Evolutionary conservation across 345 rosid species (phyloP).

Genomic region (Populus davidiana): DNA sequence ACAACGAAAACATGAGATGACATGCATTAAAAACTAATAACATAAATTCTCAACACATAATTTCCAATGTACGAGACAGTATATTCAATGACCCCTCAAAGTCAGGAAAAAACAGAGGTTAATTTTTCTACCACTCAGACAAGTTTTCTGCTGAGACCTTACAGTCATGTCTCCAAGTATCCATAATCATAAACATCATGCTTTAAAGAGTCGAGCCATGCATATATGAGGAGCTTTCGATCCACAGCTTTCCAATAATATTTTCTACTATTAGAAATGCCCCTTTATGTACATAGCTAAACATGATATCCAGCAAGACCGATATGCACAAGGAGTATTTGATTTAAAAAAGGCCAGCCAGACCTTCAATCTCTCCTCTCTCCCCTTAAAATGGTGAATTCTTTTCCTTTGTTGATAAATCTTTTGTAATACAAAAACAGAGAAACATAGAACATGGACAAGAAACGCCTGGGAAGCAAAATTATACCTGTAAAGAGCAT

Average conservation of each 20-base stretch:
- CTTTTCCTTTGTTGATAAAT: not conserved
- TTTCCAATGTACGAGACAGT: not conserved
- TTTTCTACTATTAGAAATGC: not conserved
- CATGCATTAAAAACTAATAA: not conserved
- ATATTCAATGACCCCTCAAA: not conserved
- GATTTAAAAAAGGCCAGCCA: not conserved
- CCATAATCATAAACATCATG: not conserved
- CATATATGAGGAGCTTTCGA: not conserved
- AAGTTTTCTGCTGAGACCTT: not conserved
- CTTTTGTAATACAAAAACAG: not conserved
- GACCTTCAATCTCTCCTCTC: not conserved
- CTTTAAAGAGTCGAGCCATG: not conserved
- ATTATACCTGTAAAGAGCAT: conserved; percentile 52
- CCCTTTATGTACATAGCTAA: not conserved
- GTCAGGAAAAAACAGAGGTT: not conserved
- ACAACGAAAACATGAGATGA: conserved; percentile 18
- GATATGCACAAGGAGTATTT: not conserved
- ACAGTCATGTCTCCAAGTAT: not conserved
- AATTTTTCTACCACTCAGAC: not conserved
- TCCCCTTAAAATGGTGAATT: not conserved
- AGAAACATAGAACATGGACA: not conserved
- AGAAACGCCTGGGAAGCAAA: not conserved
- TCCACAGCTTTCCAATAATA: not conserved
- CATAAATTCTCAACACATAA: not conserved
- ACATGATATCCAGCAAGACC: not conserved